Evolutionary conservation across 129 eudicot species (phyloP).

Genomic region (Helianthus tuberosus): DNA sequence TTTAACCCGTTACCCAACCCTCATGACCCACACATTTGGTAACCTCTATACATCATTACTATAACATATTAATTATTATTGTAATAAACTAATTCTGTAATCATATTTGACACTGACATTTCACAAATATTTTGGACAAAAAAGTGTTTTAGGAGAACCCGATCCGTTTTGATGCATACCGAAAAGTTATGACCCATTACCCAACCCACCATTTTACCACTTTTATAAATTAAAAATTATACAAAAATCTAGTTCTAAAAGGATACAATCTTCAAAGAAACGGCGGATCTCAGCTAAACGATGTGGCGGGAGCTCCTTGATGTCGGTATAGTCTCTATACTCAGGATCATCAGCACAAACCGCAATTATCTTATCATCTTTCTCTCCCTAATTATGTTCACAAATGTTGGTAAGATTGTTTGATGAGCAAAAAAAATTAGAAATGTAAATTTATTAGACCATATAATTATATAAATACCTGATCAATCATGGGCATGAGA

Average conservation of each 20-base stretch:
- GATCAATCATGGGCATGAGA: conserved; percentile 98
- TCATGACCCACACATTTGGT: no score
- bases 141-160: background rate
- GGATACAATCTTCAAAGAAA: conserved; percentile 98
- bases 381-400: conserved; percentile 63
- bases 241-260: conserved; percentile 17
- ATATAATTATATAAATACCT: conserved; percentile 44
- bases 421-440: background rate
- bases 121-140: no score
- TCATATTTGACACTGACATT: no score
- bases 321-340: conserved; percentile 66
- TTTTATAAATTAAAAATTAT: background rate
- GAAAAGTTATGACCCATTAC: conserved; percentile 6
- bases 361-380: conserved; percentile 96
- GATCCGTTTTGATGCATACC: background rate
- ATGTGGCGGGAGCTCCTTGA: conserved; percentile 92
- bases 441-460: background rate
- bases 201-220: background rate
- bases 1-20: background rate
- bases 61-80: no score
- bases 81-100: no score
- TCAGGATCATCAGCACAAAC: conserved; percentile 99
- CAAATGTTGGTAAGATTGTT: background rate
- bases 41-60: no score
- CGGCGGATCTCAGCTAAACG: conserved; percentile 99